These are phyloP conservation scores for Dalbergia cultrata DNA, from an alignment of 306 rosid species.

Conservation along the genomic window DNA sequence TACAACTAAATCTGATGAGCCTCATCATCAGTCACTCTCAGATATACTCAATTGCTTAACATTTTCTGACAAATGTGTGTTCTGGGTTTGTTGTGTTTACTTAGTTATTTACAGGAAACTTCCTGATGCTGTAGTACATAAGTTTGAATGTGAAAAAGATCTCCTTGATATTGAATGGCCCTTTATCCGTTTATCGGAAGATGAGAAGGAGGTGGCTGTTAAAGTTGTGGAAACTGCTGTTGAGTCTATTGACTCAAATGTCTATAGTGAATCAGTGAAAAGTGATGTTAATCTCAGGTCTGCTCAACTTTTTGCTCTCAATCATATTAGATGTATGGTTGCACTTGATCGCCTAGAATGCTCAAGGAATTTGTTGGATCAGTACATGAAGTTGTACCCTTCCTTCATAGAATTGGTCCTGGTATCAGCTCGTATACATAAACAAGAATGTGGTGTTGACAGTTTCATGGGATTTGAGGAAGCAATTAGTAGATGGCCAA, in stretches of 20 bases:
- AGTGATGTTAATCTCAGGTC: conserved; percentile 61
- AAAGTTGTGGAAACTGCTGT: conserved; percentile 71
- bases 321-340: conserved; percentile 79
- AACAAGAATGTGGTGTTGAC: conserved; percentile 52
- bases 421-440: conserved; percentile 57
- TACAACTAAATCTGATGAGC: conserved; percentile 59
- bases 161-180: conserved; percentile 85
- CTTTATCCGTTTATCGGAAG: conserved; percentile 55
- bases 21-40: conserved; percentile 58
- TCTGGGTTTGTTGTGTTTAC: conserved; percentile 94
- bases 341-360: conserved; percentile 67
- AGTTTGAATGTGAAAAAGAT: conserved; percentile 88
- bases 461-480: conserved; percentile 76
- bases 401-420: conserved; percentile 81
- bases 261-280: conserved; percentile 63
- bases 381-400: conserved; percentile 73
- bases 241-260: conserved; percentile 57
- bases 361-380: conserved; percentile 66
- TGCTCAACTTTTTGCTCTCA: conserved; percentile 79
- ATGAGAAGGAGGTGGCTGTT: conserved; percentile 74
- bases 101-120: conserved; percentile 91
- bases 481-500: conserved; percentile 77
- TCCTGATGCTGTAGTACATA: conserved; percentile 79
- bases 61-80: conserved; percentile 89
- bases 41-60: conserved; percentile 79